These are phyloP conservation scores for Phytopythium helicoides DNA, from an alignment of 352 stramenopile species.

Conservation along the genomic window DNA sequence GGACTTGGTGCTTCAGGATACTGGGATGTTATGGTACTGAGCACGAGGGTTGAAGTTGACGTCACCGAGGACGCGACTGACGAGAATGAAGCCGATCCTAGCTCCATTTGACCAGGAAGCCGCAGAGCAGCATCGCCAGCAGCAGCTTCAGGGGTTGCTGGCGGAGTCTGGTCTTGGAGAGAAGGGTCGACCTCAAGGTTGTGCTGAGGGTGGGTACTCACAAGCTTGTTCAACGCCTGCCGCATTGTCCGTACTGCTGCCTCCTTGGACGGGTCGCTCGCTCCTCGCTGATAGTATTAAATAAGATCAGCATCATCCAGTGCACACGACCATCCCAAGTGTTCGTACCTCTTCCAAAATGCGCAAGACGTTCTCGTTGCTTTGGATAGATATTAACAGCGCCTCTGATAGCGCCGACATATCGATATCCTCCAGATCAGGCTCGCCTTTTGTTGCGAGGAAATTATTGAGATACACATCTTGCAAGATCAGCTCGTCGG, in stretches of 20 bases:
- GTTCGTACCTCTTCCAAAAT: slow-evolving; percentile 57
- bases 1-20: slow-evolving; percentile 1
- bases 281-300: slow-evolving; percentile 30
- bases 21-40: background rate
- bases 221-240: slow-evolving; percentile 71
- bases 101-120: background rate
- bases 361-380: slow-evolving; percentile 75
- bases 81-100: background rate
- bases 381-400: slow-evolving; percentile 81
- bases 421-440: slow-evolving; percentile 69
- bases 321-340: background rate
- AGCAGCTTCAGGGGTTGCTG: background rate
- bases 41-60: background rate
- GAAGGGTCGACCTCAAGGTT: slow-evolving; percentile 55
- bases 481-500: slow-evolving; percentile 71
- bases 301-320: background rate
- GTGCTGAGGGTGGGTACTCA: slow-evolving; percentile 71
- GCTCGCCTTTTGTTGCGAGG: slow-evolving; percentile 35
- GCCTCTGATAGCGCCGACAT: slow-evolving; percentile 76
- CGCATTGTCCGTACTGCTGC: slow-evolving; percentile 62
- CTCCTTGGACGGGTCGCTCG: slow-evolving; percentile 58
- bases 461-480: slow-evolving; percentile 87
- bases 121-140: background rate
- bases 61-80: background rate
- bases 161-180: slow-evolving; percentile 3